These are phyloP conservation scores for Yarrowia phangngaensis DNA, from an alignment of 805 yeast genomes.

Conservation along the genomic window DNA sequence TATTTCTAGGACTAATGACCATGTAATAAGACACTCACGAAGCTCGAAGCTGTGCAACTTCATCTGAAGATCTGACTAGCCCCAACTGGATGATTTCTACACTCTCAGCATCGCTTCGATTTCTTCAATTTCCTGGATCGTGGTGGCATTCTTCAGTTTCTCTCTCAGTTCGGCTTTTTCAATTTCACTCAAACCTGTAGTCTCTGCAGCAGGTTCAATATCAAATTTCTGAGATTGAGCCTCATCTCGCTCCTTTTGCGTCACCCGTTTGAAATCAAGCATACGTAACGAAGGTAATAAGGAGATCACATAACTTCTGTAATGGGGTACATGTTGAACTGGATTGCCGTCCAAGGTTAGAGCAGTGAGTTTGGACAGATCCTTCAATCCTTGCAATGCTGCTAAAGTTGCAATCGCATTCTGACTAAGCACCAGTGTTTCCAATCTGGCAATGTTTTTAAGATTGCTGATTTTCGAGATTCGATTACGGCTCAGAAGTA, in stretches of 20 bases:
- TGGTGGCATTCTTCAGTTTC: conserved; percentile 58
- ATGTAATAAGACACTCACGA: too few species aligned
- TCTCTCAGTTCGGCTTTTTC: conserved; percentile 52
- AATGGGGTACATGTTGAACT: conserved; percentile 48
- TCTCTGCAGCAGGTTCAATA: conserved; percentile 45
- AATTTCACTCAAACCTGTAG: conserved; percentile 29
- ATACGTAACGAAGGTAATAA: conserved; percentile 58
- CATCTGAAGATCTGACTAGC: too few species aligned
- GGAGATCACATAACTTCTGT: conserved; percentile 59
- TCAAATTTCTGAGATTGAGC: conserved; percentile 40
- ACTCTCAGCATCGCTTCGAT: conserved; percentile 54
- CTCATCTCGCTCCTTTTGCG: conserved; percentile 50
- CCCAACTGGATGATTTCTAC: too few species aligned
- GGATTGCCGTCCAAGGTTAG: conserved; percentile 60
- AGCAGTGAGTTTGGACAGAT: conserved; percentile 45
- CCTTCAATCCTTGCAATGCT: conserved; percentile 43
- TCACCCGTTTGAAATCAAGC: conserved; percentile 66
- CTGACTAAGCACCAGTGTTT: conserved; percentile 50
- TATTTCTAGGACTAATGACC: too few species aligned
- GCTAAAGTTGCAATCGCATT: conserved; percentile 50
- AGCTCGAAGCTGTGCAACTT: too few species aligned
- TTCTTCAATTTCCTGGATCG: conserved; percentile 68
- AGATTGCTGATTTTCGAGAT: conserved; percentile 44
- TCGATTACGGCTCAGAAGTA: conserved; percentile 63
- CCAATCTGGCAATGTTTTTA: conserved; percentile 47